phyloP scores from a whole-genome alignment of 768 basidiomycete genomes.

The Xanthoconium purpureum region DNA sequence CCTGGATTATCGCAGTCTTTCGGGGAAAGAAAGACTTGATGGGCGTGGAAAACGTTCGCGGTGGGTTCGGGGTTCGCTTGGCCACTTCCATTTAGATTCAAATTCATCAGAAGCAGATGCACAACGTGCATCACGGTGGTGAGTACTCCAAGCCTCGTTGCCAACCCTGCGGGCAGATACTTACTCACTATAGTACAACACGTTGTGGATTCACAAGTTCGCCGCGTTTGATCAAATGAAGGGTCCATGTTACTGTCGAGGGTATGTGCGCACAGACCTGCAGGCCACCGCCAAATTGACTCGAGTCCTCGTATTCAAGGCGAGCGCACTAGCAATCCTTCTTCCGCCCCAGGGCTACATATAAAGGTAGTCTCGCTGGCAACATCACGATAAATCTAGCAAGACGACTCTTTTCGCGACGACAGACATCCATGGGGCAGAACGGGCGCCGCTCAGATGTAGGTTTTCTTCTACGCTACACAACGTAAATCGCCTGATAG shows the following conservation, averaged over 20 bases:
- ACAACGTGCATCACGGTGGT: constrained; percentile 10
- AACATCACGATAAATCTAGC: not conserved
- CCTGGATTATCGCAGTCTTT: too few relatives aligned
- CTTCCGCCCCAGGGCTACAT: not conserved
- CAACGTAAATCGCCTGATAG: not conserved
- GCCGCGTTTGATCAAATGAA: constrained; percentile 14
- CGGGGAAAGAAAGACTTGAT: too few relatives aligned
- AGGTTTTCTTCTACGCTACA: not conserved
- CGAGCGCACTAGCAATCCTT: not conserved
- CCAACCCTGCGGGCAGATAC: not conserved
- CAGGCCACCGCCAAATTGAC: constrained; percentile 7
- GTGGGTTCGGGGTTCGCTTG: not conserved
- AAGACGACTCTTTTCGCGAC: not conserved
- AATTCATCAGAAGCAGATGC: not conserved
- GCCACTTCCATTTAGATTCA: not conserved
- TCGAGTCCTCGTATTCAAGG: not conserved
- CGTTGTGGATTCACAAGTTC: constrained; percentile 14
- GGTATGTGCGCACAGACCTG: not conserved
- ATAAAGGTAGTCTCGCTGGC: constrained; percentile 7
- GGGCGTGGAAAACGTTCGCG: too few relatives aligned
- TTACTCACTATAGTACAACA: not conserved
- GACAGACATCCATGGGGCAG: constrained; percentile 1
- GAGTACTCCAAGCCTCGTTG: constrained; percentile 12
- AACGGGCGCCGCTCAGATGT: constrained; percentile 8
- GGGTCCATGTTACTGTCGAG: not conserved